Evolutionary conservation across 352 stramenopile genomes (phyloP).

Genomic region (Phytophthora constricta): DNA sequence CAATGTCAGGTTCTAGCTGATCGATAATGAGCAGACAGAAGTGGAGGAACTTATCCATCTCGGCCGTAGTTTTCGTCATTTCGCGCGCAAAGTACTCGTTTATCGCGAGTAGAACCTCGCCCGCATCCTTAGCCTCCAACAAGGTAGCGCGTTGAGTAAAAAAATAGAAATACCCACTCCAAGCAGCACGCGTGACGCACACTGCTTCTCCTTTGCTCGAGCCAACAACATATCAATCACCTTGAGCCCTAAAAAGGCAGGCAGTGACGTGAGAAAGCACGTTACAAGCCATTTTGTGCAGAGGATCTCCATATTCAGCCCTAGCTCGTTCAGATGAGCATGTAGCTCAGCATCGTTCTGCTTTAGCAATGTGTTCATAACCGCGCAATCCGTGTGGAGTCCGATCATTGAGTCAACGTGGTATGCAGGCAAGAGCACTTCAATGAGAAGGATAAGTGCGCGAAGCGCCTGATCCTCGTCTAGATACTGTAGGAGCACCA

Average conservation of each 20-base stretch:
- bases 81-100: conserved; percentile 82
- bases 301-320: conserved; percentile 89
- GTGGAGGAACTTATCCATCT: conserved; percentile 76
- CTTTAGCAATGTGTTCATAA: conserved; percentile 80
- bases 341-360: conserved; percentile 85
- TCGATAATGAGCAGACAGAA: conserved; percentile 74
- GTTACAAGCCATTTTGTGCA: conserved; percentile 91
- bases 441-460: conserved; percentile 73
- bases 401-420: conserved; percentile 89
- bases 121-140: conserved; percentile 73
- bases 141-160: conserved; percentile 66
- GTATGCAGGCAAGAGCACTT: conserved; percentile 77
- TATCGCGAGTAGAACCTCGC: conserved; percentile 79
- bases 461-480: conserved; percentile 66
- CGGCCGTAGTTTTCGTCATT: conserved; percentile 65
- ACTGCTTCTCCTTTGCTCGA: conserved; percentile 63
- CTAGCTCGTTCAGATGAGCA: conserved; percentile 68
- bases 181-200: conserved; percentile 71
- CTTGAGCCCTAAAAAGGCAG: conserved; percentile 72
- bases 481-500: conserved; percentile 74
- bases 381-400: conserved; percentile 80
- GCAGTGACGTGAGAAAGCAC: conserved; percentile 82
- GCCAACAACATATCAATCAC: conserved; percentile 83
- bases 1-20: conserved; percentile 74
- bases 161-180: conserved; percentile 83